Evolutionary conservation across 1,284 basidiomycete genomes (phyloP).

Genomic region (Cerrena zonata): DNA sequence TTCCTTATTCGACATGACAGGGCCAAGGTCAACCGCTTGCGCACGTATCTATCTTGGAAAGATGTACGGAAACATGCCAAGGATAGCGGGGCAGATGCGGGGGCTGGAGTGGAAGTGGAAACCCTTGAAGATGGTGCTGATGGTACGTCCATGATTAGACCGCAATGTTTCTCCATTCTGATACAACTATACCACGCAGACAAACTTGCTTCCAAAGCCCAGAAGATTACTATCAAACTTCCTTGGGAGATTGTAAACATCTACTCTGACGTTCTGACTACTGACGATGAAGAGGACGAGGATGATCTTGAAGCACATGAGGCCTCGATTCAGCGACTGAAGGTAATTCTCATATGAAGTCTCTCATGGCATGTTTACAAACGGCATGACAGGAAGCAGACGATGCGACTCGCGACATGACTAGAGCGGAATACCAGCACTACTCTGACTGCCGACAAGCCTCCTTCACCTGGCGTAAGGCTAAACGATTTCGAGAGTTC

Average conservation of each 20-base stretch:
- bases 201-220: constrained; percentile 76
- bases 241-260: constrained; percentile 95
- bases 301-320: constrained; percentile 95
- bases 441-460: constrained; percentile 97
- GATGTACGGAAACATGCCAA: constrained; percentile 95
- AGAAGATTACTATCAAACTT: constrained; percentile 90
- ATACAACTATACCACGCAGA: constrained; percentile 40
- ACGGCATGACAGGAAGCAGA: constrained; percentile 73
- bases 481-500: constrained; percentile 93
- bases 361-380: no score
- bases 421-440: constrained; percentile 92
- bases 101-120: constrained; percentile 76
- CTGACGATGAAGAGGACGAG: constrained; percentile 91
- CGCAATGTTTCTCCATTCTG: neutral
- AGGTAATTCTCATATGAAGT: no score
- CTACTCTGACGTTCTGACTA: constrained; percentile 83
- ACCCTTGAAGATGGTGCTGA: constrained; percentile 72
- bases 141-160: constrained; percentile 35
- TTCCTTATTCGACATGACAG: constrained; percentile 94
- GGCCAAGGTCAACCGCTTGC: constrained; percentile 87
- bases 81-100: constrained; percentile 75
- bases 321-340: constrained; percentile 82
- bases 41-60: constrained; percentile 97
- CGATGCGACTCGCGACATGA: constrained; percentile 93
- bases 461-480: constrained; percentile 94